phyloP scores from a whole-genome alignment of 179 eudicot genomes.

The Silene noctiflora region DNA sequence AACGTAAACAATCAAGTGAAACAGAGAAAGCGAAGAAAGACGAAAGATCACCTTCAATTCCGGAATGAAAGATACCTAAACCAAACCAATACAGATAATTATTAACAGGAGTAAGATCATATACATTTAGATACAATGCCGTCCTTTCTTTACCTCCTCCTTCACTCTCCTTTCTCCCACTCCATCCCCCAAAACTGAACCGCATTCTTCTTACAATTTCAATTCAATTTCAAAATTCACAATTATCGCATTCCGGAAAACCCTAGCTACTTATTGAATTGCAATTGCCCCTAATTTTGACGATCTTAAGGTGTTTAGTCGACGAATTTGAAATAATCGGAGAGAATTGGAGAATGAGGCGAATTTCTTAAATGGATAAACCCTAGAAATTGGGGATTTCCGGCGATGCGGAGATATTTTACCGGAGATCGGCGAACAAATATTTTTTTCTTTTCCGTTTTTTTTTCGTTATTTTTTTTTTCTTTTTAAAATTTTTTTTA shows the following conservation, averaged over 20 bases:
- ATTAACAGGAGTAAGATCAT: slow-evolving; percentile 80
- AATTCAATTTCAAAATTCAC: not conserved
- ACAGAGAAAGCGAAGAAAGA: not conserved
- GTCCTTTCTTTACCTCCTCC: slow-evolving; percentile 42
- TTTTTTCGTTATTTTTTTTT: not conserved
- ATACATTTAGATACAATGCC: slow-evolving; percentile 66
- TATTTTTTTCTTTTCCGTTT: not conserved
- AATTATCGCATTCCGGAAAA: not conserved
- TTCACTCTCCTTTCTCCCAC: slow-evolving; percentile 39
- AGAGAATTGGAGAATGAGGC: not conserved
- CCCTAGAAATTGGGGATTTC: slow-evolving; percentile 25
- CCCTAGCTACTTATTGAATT: not conserved
- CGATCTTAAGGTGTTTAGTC: not conserved
- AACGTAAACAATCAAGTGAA: not conserved
- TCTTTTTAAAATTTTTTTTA: too few species aligned
- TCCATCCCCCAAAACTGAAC: slow-evolving; percentile 45
- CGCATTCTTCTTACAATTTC: slow-evolving; percentile 41
- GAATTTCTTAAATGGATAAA: slow-evolving; percentile 15
- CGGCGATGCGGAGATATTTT: not conserved
- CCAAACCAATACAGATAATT: slow-evolving; percentile 77
- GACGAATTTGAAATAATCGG: not conserved
- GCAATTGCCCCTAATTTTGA: not conserved
- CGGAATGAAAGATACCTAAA: slow-evolving; percentile 74
- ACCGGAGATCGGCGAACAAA: not conserved
- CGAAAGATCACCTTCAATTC: slow-evolving; percentile 59